A percentile compares a stretch with the other conserved stretches of the same genome.
Conservation (phyloP, 306 rosid species). For the Gastrolobium villosum region DNA sequence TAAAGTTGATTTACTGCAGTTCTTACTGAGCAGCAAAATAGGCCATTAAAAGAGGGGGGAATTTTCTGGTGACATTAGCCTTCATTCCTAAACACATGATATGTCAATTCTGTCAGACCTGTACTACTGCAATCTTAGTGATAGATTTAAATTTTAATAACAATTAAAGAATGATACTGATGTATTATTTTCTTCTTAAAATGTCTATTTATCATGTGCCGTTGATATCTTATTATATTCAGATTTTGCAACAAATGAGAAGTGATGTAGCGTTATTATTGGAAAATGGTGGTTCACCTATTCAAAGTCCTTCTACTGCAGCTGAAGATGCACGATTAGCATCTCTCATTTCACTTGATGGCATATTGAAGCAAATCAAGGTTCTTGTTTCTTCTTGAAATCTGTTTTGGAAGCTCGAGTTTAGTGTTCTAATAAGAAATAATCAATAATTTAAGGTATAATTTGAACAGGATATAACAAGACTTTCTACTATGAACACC, state of each 20-base stretch:
- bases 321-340: constrained; percentile 90
- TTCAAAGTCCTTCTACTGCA: constrained; percentile 76
- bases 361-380: constrained; percentile 83
- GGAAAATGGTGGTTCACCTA: constrained; percentile 73
- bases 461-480: constrained; percentile 65
- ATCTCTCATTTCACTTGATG: constrained; percentile 85
- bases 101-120: not conserved
- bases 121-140: not conserved
- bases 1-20: constrained; percentile 1
- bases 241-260: constrained; percentile 88
- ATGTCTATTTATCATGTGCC: constrained; percentile 19
- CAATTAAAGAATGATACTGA: not conserved
- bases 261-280: constrained; percentile 69
- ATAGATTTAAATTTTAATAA: constrained; percentile 16
- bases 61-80: not conserved
- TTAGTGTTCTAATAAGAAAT: constrained; percentile 8
- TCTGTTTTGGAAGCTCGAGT: constrained; percentile 8
- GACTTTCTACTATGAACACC: constrained; percentile 65
- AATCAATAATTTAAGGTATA: constrained; percentile 7
- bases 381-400: constrained; percentile 50
- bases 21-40: not conserved
- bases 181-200: constrained; percentile 24
- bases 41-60: not conserved
- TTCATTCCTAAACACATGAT: not conserved
- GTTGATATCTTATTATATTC: constrained; percentile 42